Conservation (phyloP, 345 rosid genomes). For the Physaria fendleri region DNA sequence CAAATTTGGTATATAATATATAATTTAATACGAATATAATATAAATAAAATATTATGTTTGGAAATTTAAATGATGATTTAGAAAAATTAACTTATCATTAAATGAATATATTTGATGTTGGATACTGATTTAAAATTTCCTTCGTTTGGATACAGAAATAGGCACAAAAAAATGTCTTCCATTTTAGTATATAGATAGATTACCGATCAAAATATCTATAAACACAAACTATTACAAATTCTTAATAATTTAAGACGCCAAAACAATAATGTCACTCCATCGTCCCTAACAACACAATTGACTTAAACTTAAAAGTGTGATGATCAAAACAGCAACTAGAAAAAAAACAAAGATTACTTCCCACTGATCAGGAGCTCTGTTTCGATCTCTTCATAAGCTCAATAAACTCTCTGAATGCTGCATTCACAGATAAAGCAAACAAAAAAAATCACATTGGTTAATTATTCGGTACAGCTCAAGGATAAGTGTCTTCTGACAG, state of each 20-base stretch:
- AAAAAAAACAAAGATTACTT: slow-evolving; percentile 11
- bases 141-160: too few relatives aligned
- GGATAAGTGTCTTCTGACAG: background rate
- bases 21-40: too few relatives aligned
- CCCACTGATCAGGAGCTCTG: slow-evolving; percentile 3
- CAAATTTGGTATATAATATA: too few relatives aligned
- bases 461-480: background rate
- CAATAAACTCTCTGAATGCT: slow-evolving; percentile 47
- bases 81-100: too few relatives aligned
- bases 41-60: too few relatives aligned
- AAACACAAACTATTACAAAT: background rate
- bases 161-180: too few relatives aligned
- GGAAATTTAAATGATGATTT: too few relatives aligned
- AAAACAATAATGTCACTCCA: slow-evolving; percentile 11
- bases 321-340: slow-evolving; percentile 3
- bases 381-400: slow-evolving; percentile 44
- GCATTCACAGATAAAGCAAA: slow-evolving; percentile 2
- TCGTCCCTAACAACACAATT: slow-evolving; percentile 11
- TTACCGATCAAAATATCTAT: background rate
- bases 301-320: background rate
- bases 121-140: too few relatives aligned
- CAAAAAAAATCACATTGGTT: background rate
- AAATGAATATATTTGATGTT: too few relatives aligned
- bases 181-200: too few relatives aligned
- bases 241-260: background rate